Conservation (phyloP, 2,329 filamentous ascomycete species). For the Domatiomyces catenatus region DNA sequence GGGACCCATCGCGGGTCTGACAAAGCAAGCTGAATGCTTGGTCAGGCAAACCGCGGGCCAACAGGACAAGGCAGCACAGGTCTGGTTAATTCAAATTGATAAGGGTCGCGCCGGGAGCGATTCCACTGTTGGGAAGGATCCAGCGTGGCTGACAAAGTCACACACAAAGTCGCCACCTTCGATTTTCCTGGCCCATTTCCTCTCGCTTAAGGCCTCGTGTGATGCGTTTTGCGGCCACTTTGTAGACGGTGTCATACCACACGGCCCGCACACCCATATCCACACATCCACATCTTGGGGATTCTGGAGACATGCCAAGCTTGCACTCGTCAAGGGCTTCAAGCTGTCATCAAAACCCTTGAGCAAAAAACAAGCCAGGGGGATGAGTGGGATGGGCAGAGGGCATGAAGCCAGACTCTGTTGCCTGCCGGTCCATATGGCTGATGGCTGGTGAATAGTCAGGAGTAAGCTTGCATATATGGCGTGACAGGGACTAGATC, state of each 20-base stretch:
- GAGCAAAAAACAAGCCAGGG: slow-evolving; percentile 25
- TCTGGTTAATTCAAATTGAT: neutral
- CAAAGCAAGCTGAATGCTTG: neutral
- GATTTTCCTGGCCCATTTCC: neutral
- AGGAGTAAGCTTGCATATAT: slow-evolving; percentile 20
- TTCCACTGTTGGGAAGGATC: neutral
- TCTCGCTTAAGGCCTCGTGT: too few species aligned
- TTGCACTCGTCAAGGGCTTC: slow-evolving; percentile 16
- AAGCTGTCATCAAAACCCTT: slow-evolving; percentile 18
- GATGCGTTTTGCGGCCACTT: neutral
- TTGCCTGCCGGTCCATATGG: slow-evolving; percentile 21
- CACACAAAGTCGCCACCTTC: neutral
- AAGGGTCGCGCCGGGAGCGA: neutral
- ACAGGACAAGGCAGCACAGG: neutral
- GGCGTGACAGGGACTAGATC: slow-evolving; percentile 20
- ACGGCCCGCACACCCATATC: slow-evolving; percentile 22
- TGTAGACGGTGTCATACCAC: slow-evolving; percentile 1
- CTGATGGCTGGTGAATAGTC: slow-evolving; percentile 21
- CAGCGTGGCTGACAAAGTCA: neutral
- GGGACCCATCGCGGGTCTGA: neutral
- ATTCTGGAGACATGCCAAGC: slow-evolving; percentile 24
- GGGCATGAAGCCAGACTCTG: slow-evolving; percentile 22
- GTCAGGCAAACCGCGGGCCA: neutral
- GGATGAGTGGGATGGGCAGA: slow-evolving; percentile 18
- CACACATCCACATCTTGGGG: slow-evolving; percentile 24